phyloP scores from a whole-genome alignment of 1,139 yeast species.

The Arxiozyma telluris region DNA sequence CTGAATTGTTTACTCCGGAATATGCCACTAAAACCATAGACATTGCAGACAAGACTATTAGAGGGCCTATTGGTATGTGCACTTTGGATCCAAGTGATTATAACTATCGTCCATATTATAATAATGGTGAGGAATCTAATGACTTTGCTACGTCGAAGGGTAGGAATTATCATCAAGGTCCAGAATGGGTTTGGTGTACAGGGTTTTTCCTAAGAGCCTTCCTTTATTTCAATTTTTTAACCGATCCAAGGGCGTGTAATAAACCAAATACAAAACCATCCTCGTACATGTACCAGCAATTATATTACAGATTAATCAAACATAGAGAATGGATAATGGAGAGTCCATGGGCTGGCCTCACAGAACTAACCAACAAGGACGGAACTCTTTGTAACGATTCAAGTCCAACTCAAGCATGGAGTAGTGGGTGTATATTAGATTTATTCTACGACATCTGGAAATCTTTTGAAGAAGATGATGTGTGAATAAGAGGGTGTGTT shows the following conservation, averaged over 20 bases:
- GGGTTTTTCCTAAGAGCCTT: conserved; percentile 84
- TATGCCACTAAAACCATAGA: conserved; percentile 56
- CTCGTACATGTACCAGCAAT: conserved; percentile 35
- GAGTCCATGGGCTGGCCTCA: conserved; percentile 87
- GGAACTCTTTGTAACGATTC: conserved; percentile 78
- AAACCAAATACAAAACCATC: conserved; percentile 32
- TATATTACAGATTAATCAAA: conserved; percentile 50
- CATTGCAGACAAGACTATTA: conserved; percentile 59
- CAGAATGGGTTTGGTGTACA: conserved; percentile 93
- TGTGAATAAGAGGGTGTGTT: neutral
- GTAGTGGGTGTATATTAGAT: conserved; percentile 76
- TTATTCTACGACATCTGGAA: conserved; percentile 51
- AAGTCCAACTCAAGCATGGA: conserved; percentile 97
- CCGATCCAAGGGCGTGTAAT: conserved; percentile 25
- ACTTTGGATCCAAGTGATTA: conserved; percentile 88
- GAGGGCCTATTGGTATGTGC: conserved; percentile 89
- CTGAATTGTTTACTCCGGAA: conserved; percentile 65
- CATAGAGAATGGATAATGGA: conserved; percentile 62
- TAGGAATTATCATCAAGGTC: conserved; percentile 95
- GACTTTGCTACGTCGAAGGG: conserved; percentile 95
- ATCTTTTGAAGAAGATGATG: conserved; percentile 6
- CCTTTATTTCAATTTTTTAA: conserved; percentile 42
- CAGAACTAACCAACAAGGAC: conserved; percentile 84
- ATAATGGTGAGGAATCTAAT: conserved; percentile 65
- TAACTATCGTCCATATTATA: conserved; percentile 84